These are phyloP conservation scores for Debaryomyces psychrophilus DNA, from an alignment of 1,139 yeast genomes.

Conservation along the genomic window DNA sequence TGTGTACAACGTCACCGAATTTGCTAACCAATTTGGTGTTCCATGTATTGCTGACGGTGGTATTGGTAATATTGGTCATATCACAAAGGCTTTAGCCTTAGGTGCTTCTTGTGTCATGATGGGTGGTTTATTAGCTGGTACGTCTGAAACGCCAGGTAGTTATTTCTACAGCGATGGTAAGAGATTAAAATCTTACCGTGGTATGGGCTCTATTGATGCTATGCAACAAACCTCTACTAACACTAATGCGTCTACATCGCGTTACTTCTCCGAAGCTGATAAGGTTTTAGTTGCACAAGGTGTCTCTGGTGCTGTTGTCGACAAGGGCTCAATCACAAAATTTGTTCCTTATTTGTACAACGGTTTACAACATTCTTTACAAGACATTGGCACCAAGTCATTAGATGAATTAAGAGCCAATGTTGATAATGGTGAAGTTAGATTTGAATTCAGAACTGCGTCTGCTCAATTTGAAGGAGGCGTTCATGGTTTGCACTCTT, in stretches of 20 bases:
- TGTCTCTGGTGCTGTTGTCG: constrained; percentile 95
- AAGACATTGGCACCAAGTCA: constrained; percentile 89
- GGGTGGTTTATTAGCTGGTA: constrained; percentile 99
- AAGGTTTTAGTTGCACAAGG: constrained; percentile 98
- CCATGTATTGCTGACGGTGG: constrained; percentile 99
- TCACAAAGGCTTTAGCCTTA: constrained; percentile 91
- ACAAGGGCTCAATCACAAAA: constrained; percentile 93
- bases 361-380: constrained; percentile 98
- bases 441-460: constrained; percentile 98
- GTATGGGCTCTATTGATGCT: constrained; percentile 99
- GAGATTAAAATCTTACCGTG: constrained; percentile 96
- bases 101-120: constrained; percentile 99
- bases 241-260: constrained; percentile 96
- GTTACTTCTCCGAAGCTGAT: constrained; percentile 96
- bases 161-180: constrained; percentile 97
- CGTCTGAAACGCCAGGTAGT: constrained; percentile 97
- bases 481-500: constrained; percentile 93
- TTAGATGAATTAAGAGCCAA: constrained; percentile 62
- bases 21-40: constrained; percentile 86
- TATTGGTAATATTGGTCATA: constrained; percentile 97
- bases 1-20: constrained; percentile 83
- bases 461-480: constrained; percentile 99
- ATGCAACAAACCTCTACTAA: constrained; percentile 89
- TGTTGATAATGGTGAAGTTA: constrained; percentile 69
- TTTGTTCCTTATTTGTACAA: constrained; percentile 91